Conservation (phyloP, 768 basidiomycete genomes). For the Favolaschia claudopus region DNA sequence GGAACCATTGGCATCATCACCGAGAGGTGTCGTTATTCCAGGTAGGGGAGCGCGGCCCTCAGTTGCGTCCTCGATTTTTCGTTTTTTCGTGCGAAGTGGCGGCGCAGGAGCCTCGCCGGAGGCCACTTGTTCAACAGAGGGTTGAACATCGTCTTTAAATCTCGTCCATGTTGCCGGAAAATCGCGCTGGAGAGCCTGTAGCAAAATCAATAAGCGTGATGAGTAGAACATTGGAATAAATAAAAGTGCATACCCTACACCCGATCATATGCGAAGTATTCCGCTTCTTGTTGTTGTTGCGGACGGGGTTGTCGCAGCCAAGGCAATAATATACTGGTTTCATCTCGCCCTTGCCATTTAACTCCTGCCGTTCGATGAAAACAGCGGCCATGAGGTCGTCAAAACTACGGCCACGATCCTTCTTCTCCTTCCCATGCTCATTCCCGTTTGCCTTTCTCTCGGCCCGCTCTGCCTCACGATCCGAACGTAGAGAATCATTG, state of each 20-base stretch:
- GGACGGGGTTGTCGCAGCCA: background rate
- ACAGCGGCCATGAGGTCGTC: background rate
- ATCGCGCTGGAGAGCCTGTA: background rate
- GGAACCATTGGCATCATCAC: background rate
- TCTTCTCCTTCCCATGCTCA: conserved; percentile 1
- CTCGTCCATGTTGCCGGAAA: background rate
- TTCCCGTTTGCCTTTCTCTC: conserved; percentile 1
- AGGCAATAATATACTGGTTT: conserved; percentile 5
- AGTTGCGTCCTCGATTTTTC: background rate
- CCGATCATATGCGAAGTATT: background rate
- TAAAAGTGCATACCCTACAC: background rate
- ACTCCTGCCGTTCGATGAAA: background rate
- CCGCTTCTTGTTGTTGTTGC: background rate
- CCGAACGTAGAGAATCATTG: too few relatives aligned
- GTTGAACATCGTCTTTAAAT: background rate
- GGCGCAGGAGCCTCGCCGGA: background rate
- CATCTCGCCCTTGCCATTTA: background rate
- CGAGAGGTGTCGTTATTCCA: background rate
- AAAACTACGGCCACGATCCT: background rate
- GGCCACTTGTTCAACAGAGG: background rate
- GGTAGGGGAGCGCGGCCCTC: background rate
- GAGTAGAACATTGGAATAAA: background rate
- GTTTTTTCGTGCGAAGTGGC: background rate
- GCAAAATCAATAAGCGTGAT: too few relatives aligned
- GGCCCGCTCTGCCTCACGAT: too few relatives aligned